A percentile compares a stretch with the other conserved stretches of the same genome.
Conservation (phyloP, 2,329 filamentous ascomycete genomes). For the Arthroderma sp. region DNA sequence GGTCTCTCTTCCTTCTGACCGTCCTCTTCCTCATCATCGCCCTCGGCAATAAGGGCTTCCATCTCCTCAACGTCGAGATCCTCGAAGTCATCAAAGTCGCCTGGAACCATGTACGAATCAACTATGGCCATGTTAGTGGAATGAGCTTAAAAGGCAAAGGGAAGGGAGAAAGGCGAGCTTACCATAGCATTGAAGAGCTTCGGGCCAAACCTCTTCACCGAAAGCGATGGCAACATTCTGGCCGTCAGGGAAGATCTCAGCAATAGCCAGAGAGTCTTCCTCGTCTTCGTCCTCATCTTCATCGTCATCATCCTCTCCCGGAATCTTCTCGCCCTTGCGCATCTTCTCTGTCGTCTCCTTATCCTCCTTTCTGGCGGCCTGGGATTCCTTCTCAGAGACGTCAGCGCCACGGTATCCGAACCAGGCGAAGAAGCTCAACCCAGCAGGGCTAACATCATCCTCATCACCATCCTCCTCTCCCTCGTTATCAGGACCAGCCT, state of each 20-base stretch:
- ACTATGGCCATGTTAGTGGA: constrained; percentile 34
- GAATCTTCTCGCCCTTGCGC: constrained; percentile 41
- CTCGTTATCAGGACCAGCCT: constrained; percentile 24
- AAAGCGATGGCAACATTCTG: constrained; percentile 71
- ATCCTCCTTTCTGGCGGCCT: constrained; percentile 49
- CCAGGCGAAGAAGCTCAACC: constrained; percentile 74
- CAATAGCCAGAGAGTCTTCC: constrained; percentile 51
- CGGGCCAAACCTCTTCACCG: constrained; percentile 78
- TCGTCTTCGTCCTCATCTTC: constrained; percentile 51
- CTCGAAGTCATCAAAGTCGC: constrained; percentile 39
- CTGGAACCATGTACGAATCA: constrained; percentile 60
- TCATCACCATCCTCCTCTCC: constrained; percentile 29
- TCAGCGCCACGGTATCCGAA: constrained; percentile 67
- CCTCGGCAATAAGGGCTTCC: constrained; percentile 27
- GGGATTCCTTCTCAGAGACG: constrained; percentile 61
- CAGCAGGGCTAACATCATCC: constrained; percentile 46
- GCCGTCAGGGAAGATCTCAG: constrained; percentile 79
- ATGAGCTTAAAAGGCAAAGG: background rate
- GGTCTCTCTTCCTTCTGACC: constrained; percentile 30
- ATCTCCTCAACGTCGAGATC: constrained; percentile 43
- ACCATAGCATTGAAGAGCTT: constrained; percentile 87
- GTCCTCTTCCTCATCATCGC: constrained; percentile 39
- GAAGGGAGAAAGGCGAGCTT: constrained; percentile 31
- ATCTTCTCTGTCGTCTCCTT: constrained; percentile 44
- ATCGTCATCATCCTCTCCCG: constrained; percentile 36